phyloP scores from a whole-genome alignment of 1,139 yeast genomes.

The Magnusiomyces sp. region DNA sequence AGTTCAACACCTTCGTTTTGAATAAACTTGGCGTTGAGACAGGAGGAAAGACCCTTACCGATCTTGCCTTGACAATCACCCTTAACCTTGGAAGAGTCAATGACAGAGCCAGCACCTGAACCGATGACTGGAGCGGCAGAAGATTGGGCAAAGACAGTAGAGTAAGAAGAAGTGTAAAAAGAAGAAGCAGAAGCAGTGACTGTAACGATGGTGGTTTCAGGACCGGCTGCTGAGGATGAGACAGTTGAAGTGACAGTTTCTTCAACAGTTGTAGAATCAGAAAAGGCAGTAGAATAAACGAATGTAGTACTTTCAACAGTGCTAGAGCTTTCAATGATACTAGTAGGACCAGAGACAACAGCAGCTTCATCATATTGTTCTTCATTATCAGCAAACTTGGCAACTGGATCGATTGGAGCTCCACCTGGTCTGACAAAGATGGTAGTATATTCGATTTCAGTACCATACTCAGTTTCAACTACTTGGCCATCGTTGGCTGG shows the following conservation, averaged over 20 bases:
- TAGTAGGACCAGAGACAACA: neutral
- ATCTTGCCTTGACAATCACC: slow-evolving; percentile 11
- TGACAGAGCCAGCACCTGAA: slow-evolving; percentile 10
- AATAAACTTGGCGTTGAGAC: slow-evolving; percentile 11
- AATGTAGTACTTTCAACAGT: neutral
- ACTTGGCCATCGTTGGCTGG: no score
- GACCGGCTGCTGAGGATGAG: neutral
- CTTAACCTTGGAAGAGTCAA: slow-evolving; percentile 5
- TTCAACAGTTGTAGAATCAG: neutral
- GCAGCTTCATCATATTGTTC: neutral
- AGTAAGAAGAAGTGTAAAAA: slow-evolving; percentile 8
- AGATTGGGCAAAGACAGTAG: slow-evolving; percentile 8
- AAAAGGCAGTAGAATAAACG: neutral
- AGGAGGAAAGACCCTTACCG: slow-evolving; percentile 7
- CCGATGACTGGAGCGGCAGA: slow-evolving; percentile 16
- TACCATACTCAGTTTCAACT: neutral
- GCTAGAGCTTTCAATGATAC: neutral
- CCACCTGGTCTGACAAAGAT: neutral
- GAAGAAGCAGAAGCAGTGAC: slow-evolving; percentile 14
- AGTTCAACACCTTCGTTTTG: slow-evolving; percentile 7
- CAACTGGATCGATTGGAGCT: neutral
- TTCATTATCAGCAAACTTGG: neutral
- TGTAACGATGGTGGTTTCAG: slow-evolving; percentile 5
- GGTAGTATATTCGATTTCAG: neutral
- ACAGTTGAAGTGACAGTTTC: neutral